Conservation (phyloP, 495 filamentous ascomycete genomes). For the Tuber melanosporum region DNA sequence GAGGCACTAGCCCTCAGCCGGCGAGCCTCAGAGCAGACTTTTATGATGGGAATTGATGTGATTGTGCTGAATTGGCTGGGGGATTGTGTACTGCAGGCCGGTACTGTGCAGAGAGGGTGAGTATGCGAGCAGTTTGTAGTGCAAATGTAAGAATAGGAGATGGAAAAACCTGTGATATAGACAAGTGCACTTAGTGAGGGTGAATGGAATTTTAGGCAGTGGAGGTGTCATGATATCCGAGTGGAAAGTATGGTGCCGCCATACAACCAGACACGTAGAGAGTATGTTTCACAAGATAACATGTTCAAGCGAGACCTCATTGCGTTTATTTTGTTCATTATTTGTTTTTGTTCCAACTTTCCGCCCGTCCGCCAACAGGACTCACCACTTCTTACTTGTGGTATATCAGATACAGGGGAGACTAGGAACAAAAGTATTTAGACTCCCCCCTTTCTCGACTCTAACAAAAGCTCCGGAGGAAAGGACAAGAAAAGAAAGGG, state of each 20-base stretch:
- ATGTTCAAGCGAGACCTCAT: background rate
- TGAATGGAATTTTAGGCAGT: background rate
- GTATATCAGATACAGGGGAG: background rate
- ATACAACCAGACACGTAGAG: background rate
- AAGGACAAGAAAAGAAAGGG: background rate
- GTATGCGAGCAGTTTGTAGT: background rate
- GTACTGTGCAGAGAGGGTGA: background rate
- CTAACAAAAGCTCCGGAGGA: background rate
- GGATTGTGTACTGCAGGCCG: background rate
- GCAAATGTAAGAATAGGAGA: background rate
- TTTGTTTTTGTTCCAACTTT: background rate
- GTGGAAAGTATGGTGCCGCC: background rate
- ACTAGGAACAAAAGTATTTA: background rate
- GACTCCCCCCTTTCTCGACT: background rate
- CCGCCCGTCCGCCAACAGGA: background rate
- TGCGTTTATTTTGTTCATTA: background rate
- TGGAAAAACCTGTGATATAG: background rate
- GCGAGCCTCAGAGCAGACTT: background rate
- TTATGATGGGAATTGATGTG: background rate
- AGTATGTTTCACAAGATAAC: background rate
- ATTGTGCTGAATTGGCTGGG: background rate
- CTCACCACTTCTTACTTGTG: background rate
- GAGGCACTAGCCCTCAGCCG: background rate
- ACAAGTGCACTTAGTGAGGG: background rate
- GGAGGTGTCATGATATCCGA: background rate